Conservation (phyloP, 257 asterid genomes). For the Rauvolfia tetraphylla region DNA sequence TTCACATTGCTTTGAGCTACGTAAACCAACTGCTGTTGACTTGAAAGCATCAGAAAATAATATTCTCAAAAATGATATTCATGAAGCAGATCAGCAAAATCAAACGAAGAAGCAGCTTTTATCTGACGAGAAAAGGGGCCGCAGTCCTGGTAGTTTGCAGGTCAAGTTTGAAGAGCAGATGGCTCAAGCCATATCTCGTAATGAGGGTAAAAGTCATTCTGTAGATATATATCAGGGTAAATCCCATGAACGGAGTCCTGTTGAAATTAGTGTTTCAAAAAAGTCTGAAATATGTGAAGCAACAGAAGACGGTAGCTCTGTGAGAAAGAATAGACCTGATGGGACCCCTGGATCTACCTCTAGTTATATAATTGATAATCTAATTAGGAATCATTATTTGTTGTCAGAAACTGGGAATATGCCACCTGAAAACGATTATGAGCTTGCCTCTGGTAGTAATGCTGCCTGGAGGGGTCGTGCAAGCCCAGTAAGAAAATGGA, state of each 20-base stretch:
- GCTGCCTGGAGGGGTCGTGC: conserved; percentile 67
- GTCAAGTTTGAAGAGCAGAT: conserved; percentile 64
- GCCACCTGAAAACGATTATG: conserved; percentile 48
- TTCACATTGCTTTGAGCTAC: conserved; percentile 74
- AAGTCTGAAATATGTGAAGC: conserved; percentile 46
- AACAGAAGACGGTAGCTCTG: conserved; percentile 38
- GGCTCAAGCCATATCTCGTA: conserved; percentile 34
- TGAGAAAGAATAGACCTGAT: conserved; percentile 39
- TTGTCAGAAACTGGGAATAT: conserved; percentile 56
- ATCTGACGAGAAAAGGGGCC: conserved; percentile 38
- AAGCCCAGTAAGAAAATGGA: conserved; percentile 81
- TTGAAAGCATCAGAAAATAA: conserved; percentile 32
- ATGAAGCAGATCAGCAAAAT: conserved; percentile 33
- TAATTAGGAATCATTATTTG: conserved; percentile 64
- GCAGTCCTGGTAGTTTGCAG: conserved; percentile 44
- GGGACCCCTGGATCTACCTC: conserved; percentile 41
- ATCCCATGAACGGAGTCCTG: conserved; percentile 28
- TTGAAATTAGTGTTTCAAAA: conserved; percentile 37
- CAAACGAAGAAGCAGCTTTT: conserved; percentile 37
- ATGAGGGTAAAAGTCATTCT: conserved; percentile 27
- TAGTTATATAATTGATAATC: conserved; percentile 54
- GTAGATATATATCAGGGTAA: conserved; percentile 27
- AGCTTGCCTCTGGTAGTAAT: conserved; percentile 32
- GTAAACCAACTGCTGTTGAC: conserved; percentile 38
- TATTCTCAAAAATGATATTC: conserved; percentile 18